Percentiles rank a stretch among this genome's conserved stretches.
These are phyloP conservation scores for Combretum micranthum DNA, from an alignment of 345 rosid genomes.

Conservation along the genomic window DNA sequence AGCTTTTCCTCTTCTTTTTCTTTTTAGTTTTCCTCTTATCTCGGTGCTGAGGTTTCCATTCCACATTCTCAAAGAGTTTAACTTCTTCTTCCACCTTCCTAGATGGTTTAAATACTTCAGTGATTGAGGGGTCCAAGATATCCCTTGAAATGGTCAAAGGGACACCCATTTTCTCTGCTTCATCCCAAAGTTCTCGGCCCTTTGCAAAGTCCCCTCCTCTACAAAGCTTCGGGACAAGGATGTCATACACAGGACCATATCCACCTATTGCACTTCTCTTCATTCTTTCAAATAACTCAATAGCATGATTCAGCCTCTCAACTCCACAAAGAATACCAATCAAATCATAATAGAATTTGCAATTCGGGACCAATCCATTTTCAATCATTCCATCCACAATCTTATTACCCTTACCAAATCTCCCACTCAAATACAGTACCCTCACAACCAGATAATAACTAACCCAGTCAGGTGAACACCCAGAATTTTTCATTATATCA, in stretches of 20 bases:
- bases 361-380: constrained; percentile 45
- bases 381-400: constrained; percentile 72
- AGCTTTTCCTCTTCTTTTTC: constrained; percentile 19
- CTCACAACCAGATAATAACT: constrained; percentile 77
- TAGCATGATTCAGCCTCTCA: constrained; percentile 56
- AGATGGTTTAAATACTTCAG: constrained; percentile 49
- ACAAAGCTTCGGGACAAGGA: constrained; percentile 73
- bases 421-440: constrained; percentile 65
- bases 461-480: constrained; percentile 57
- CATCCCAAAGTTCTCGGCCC: constrained; percentile 76
- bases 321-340: constrained; percentile 82
- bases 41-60: constrained; percentile 19
- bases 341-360: constrained; percentile 60
- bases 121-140: constrained; percentile 49
- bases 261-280: constrained; percentile 51
- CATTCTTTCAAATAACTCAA: constrained; percentile 66
- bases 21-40: constrained; percentile 7
- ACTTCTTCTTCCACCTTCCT: constrained; percentile 41
- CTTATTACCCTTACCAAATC: constrained; percentile 76
- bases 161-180: constrained; percentile 43
- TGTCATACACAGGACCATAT: constrained; percentile 62
- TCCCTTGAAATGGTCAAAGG: constrained; percentile 34
- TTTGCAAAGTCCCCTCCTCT: constrained; percentile 63
- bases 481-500: constrained; percentile 56
- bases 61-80: constrained; percentile 20